phyloP scores from a whole-genome alignment of 164 flowering plant genomes.

The Tetrastigma voinierianum region DNA sequence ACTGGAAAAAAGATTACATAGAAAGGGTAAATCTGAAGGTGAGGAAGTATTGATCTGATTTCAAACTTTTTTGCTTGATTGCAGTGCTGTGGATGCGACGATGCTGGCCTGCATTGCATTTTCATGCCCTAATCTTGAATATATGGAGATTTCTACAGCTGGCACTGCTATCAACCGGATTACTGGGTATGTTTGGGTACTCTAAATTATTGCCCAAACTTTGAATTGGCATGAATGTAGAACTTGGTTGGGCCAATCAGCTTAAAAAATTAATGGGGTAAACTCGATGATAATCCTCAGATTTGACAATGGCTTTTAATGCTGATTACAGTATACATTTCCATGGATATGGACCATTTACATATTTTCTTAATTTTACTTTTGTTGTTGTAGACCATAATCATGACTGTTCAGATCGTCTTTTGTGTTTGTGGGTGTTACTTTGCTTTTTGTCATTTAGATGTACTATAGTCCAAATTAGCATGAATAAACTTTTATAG shows the following conservation, averaged over 20 bases:
- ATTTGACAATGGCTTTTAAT: too few species aligned
- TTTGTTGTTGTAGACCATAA: background rate
- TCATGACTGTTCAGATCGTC: background rate
- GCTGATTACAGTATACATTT: too few species aligned
- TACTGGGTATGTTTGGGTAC: slow-evolving; percentile 80
- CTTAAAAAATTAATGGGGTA: too few species aligned
- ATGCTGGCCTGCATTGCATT: slow-evolving; percentile 94
- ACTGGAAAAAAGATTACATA: too few species aligned
- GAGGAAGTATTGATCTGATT: background rate
- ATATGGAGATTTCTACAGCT: slow-evolving; percentile 63
- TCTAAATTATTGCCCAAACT: too few species aligned
- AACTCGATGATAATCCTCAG: too few species aligned
- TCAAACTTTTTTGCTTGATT: slow-evolving; percentile 10
- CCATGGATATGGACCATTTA: background rate
- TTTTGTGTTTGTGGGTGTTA: background rate
- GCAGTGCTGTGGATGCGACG: slow-evolving; percentile 92
- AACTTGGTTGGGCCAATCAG: too few species aligned
- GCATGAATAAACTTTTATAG: too few species aligned
- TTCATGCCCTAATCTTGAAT: slow-evolving; percentile 83
- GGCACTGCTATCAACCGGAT: slow-evolving; percentile 61
- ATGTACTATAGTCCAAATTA: too few species aligned
- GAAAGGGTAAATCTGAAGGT: too few species aligned
- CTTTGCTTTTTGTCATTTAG: background rate
- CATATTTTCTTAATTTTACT: background rate
- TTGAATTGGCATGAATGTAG: too few species aligned